phyloP scores from a whole-genome alignment of 306 rosid genomes.

The Malus asiatica region DNA sequence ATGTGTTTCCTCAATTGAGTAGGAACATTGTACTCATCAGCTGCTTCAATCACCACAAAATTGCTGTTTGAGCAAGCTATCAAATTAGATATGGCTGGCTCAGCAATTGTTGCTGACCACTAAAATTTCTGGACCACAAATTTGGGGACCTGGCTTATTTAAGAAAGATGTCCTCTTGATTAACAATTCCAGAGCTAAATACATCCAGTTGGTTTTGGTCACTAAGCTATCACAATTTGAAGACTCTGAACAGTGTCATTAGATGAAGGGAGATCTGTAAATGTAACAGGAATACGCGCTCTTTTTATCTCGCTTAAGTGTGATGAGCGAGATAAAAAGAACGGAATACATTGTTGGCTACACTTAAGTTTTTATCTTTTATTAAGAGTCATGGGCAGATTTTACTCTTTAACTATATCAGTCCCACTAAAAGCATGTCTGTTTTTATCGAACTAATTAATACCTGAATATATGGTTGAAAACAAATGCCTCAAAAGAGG shows the following conservation, averaged over 20 bases:
- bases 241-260: not conserved
- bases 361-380: not conserved
- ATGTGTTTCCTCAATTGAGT: not conserved
- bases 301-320: no score
- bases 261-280: not conserved
- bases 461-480: not conserved
- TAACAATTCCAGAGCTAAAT: constrained; percentile 31
- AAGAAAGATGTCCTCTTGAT: constrained; percentile 32
- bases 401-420: constrained; percentile 9
- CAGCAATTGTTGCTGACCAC: constrained; percentile 36
- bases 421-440: not conserved
- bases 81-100: constrained; percentile 36
- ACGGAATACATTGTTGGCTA: not conserved
- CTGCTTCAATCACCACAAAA: constrained; percentile 1
- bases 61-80: constrained; percentile 4
- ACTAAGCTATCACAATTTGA: constrained; percentile 36
- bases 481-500: constrained; percentile 10
- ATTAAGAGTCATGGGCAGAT: not conserved
- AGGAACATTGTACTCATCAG: not conserved
- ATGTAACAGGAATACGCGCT: accelerated
- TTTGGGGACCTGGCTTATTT: constrained; percentile 35
- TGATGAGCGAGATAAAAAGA: no score
- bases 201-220: constrained; percentile 30
- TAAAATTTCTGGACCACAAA: constrained; percentile 50
- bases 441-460: constrained; percentile 4